Evolutionary conservation across 495 filamentous ascomycete genomes (phyloP), one percentile per base, ranked within the genome.

Genomic region (Rostrohypoxylon terebratum): DNA sequence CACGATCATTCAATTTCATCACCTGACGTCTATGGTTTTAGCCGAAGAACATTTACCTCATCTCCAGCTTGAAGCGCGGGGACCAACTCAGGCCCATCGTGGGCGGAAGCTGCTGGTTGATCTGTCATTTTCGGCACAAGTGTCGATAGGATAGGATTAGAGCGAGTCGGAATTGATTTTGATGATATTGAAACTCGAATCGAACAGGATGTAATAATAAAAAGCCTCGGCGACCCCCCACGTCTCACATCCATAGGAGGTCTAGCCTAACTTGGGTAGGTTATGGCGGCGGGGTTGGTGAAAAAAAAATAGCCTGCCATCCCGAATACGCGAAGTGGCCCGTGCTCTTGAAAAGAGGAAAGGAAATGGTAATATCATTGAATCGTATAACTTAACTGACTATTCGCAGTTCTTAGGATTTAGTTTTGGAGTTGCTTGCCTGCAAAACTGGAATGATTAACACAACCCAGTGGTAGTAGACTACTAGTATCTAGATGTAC

Each of bases 201-300:
- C 42, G 34, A 18, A 59, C 8, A 16, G n/a, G 18, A 38, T 42
- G 42, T 20, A 7, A 21, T 16, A 58, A 40, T 5, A 11, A 28
- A 18, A 42, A 36, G 34, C 2, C 55, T 21, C 28, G 28, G 28
- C 28, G 28, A 9, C 3, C 34, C 54, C 31, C 54, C 40, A 21
- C 31, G 7, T 21, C 34, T 20, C n/a, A n/a, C n/a, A n/a, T n/a
- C n/a, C n/a, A n/a, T 6, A 59, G 25, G 42, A 59, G 25, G 7
- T 18, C 55, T 59, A 59, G 36, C 55, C 55, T 42, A 40, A 40
- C 55, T 59, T 59, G 14, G 55, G 36, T 33, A 23, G 55, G 36
- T 33, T 34, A 42, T 59, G 11, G 55, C 55, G 36, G 55, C 34
- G 55, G 55, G 55, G 55, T 59, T 33, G 33, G 34, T 28, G 47